A percentile compares a stretch with the other conserved stretches of the same genome.
Conservation (phyloP, 441 rosid species). For the Brassica balearica region DNA sequence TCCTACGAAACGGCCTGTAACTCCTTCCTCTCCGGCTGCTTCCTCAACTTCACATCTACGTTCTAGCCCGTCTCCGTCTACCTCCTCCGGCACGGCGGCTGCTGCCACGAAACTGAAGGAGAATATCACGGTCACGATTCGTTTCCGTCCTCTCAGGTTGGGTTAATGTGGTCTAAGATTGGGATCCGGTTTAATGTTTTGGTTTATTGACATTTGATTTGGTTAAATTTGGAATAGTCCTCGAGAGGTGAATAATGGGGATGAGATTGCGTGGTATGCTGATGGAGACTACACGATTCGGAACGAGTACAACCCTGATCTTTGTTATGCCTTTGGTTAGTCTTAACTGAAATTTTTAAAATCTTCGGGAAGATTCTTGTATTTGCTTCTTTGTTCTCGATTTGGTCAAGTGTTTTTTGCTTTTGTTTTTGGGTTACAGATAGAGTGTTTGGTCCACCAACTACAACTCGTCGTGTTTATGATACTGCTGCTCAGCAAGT, state of each 20-base stretch:
- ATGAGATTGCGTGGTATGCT: conserved; percentile 93
- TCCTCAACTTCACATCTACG: conserved; percentile 43
- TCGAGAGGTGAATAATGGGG: conserved; percentile 84
- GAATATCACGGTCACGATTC: conserved; percentile 88
- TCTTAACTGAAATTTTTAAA: conserved; percentile 42
- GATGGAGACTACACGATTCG: conserved; percentile 82
- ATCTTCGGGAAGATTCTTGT: conserved; percentile 5
- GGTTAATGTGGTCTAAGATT: conserved; percentile 1
- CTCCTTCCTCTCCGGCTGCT: conserved; percentile 64
- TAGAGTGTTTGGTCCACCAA: conserved; percentile 93
- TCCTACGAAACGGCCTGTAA: conserved; percentile 54
- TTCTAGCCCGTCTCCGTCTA: conserved; percentile 47
- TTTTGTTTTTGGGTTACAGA: conserved; percentile 57
- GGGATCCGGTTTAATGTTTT: conserved; percentile 15
- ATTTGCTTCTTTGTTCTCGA: conserved; percentile 20
- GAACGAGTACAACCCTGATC: conserved; percentile 76
- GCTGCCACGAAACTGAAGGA: conserved; percentile 61
- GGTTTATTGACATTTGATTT: neutral
- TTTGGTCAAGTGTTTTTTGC: conserved; percentile 1
- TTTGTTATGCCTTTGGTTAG: conserved; percentile 89
- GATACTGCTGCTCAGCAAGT: conserved; percentile 92
- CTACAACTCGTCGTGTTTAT: conserved; percentile 91
- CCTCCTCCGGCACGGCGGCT: conserved; percentile 28
- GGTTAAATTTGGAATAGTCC: conserved; percentile 49
- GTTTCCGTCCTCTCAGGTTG: conserved; percentile 94